These are phyloP conservation scores for Posidonia oceanica DNA, from an alignment of 116 monocot species.

Conservation along the genomic window DNA sequence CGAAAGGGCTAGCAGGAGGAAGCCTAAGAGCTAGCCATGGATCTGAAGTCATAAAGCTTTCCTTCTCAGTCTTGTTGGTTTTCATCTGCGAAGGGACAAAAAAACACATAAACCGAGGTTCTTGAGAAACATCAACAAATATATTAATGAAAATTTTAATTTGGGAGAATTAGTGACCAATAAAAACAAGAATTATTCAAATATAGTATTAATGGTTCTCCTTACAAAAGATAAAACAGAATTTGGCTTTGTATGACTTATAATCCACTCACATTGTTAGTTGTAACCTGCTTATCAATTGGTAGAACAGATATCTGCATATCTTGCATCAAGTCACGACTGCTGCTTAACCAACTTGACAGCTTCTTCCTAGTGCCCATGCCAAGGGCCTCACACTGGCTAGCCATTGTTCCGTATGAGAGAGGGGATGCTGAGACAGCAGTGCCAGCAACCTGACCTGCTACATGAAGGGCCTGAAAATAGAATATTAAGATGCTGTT, in stretches of 20 bases:
- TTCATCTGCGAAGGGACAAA: background rate
- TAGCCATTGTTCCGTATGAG: conserved; percentile 85
- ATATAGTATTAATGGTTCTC: too few species aligned
- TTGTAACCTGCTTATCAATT: conserved; percentile 8
- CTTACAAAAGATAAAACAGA: too few species aligned
- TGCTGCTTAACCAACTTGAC: conserved; percentile 72
- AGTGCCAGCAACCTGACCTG: conserved; percentile 86
- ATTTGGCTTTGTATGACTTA: too few species aligned
- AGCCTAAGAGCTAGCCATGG: conserved; percentile 45
- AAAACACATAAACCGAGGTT: background rate
- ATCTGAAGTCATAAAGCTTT: conserved; percentile 10
- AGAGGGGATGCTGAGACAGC: conserved; percentile 85
- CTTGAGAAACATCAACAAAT: too few species aligned
- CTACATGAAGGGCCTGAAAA: conserved; percentile 79
- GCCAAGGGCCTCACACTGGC: conserved; percentile 90
- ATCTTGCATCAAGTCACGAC: conserved; percentile 33
- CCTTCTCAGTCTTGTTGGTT: conserved; percentile 6
- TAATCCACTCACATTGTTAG: background rate
- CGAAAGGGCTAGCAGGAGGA: conserved; percentile 92
- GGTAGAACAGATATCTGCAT: conserved; percentile 2
- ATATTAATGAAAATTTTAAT: too few species aligned
- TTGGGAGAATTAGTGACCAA: too few species aligned
- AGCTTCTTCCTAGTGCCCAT: conserved; percentile 79
- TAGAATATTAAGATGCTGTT: background rate
- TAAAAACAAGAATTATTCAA: too few species aligned